Base-by-base conservation (phyloP, 2,329 filamentous ascomycete genomes). In the Cryphonectria naterciae region DNA sequence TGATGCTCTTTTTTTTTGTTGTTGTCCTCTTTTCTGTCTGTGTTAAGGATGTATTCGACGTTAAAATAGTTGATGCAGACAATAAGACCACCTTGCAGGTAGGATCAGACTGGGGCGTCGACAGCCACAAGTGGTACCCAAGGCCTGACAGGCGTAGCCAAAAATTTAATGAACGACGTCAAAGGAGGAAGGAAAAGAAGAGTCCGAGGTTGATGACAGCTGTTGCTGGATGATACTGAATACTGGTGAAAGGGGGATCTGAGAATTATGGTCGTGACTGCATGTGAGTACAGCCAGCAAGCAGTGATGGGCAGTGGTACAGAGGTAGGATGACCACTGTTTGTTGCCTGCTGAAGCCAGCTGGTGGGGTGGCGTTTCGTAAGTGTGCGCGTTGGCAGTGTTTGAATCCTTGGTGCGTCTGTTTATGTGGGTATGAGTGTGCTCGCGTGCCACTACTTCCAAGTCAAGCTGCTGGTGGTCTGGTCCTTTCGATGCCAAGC, bases 151-250 rank as follows among this genome's bases (percentile, higher is more conserved):
- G n/a, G 22, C 10, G 43, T 32, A 52, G 28, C 63, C 63, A 65
- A 52, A 65, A 65, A 32, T 43, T 65, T 65, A 65, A 65, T 15
- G n/a, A 65, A 46, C 7, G 19, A 35, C 6, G 28, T 41, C 15
- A 39, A 39, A 39, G 10, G 37, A 32, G 37, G 37, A 13, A 13
- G 19, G 11, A 10, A 19, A 15, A 25, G 2, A 52, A 37, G 43
- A 49, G 63, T 19, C 19, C n/a, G 43, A 65, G 43, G 63, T 43
- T 65, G 43, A 46, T 52, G 62, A 35, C 5, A 15, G 52, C 37
- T 63, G 61, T 28, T 63, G 61, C 37, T 43, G 61, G 61, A 56
- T 28, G 54, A 64, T 64, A 43, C 22, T 41, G 17, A 28, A 41
- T 28, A 43, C n/a, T 64, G 41, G 22, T 41, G 22, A 28, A 8